phyloP scores from a whole-genome alignment of 225 moss, liverwort and hornwort species.

The Physcomitrium patens region DNA sequence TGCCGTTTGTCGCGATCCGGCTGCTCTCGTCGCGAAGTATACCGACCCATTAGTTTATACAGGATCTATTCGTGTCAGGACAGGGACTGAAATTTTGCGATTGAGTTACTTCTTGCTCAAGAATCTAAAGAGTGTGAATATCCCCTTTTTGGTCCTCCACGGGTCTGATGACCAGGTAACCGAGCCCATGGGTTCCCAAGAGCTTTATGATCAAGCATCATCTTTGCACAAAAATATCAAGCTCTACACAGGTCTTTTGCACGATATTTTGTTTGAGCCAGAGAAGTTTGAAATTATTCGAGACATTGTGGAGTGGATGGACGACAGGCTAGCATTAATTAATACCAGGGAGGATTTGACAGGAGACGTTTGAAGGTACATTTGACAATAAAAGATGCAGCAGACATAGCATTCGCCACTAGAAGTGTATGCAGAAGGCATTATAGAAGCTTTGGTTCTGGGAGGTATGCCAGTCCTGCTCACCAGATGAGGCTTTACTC shows the following conservation, averaged over 20 bases:
- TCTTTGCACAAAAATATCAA: constrained; percentile 72
- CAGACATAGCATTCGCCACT: not conserved
- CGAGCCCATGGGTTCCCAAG: constrained; percentile 79
- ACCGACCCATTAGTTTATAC: constrained; percentile 72
- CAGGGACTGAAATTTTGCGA: constrained; percentile 82
- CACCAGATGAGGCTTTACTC: constrained; percentile 5
- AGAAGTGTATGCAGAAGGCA: constrained; percentile 3
- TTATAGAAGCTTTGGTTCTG: constrained; percentile 13
- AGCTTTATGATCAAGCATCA: constrained; percentile 75
- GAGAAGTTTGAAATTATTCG: constrained; percentile 72
- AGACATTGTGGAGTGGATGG: constrained; percentile 83
- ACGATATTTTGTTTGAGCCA: constrained; percentile 84
- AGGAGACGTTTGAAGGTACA: constrained; percentile 29
- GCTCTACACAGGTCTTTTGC: constrained; percentile 80
- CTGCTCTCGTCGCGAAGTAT: constrained; percentile 77
- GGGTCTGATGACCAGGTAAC: constrained; percentile 84
- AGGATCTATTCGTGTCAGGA: constrained; percentile 84
- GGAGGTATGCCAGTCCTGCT: constrained; percentile 9
- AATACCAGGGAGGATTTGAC: constrained; percentile 27
- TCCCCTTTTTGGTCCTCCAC: constrained; percentile 82
- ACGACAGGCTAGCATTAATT: constrained; percentile 43
- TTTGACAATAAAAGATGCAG: constrained; percentile 10
- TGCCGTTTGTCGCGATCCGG: constrained; percentile 80
- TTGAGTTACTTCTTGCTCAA: constrained; percentile 69
- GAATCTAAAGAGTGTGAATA: constrained; percentile 66